Evolutionary conservation across 257 asterid species (phyloP).

Genomic region (Primulina tabacum): DNA sequence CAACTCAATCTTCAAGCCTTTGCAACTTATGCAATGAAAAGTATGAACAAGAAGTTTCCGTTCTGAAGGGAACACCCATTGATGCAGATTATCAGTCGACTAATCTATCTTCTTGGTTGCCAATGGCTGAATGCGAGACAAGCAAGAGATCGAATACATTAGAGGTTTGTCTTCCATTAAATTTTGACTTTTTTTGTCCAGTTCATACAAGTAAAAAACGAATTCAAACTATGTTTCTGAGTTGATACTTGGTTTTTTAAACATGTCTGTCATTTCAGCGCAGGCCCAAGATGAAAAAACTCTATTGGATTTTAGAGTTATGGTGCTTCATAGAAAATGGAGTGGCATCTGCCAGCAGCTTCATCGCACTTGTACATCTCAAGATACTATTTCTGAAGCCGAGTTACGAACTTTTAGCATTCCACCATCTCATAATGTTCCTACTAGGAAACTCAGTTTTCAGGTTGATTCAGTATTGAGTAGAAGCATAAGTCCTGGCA

Average conservation of each 20-base stretch:
- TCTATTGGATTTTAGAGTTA: slow-evolving; percentile 49
- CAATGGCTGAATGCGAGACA: slow-evolving; percentile 46
- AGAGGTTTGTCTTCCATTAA: slow-evolving; percentile 66
- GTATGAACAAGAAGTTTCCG: slow-evolving; percentile 70
- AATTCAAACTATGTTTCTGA: slow-evolving; percentile 11
- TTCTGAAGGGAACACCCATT: slow-evolving; percentile 44
- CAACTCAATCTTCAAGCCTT: slow-evolving; percentile 39
- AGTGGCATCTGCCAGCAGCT: slow-evolving; percentile 73
- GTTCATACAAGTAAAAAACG: slow-evolving; percentile 5
- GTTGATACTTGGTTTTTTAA: slow-evolving; percentile 30
- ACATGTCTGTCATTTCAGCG: slow-evolving; percentile 69
- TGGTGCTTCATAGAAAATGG: slow-evolving; percentile 74
- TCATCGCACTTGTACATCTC: slow-evolving; percentile 46
- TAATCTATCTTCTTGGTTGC: slow-evolving; percentile 69
- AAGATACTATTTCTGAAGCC: slow-evolving; percentile 33
- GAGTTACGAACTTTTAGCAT: slow-evolving; percentile 32
- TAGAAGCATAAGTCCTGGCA: slow-evolving; percentile 33
- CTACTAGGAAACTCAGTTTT: slow-evolving; percentile 30
- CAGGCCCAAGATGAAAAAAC: slow-evolving; percentile 70
- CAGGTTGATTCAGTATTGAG: slow-evolving; percentile 27
- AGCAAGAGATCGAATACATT: slow-evolving; percentile 40
- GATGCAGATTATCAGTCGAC: slow-evolving; percentile 41
- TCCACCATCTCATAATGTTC: slow-evolving; percentile 30
- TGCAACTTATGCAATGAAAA: slow-evolving; percentile 70
- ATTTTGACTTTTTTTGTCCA: slow-evolving; percentile 16